phyloP scores from a whole-genome alignment of 2,329 filamentous ascomycete species.

The Alternaria consortialis region DNA sequence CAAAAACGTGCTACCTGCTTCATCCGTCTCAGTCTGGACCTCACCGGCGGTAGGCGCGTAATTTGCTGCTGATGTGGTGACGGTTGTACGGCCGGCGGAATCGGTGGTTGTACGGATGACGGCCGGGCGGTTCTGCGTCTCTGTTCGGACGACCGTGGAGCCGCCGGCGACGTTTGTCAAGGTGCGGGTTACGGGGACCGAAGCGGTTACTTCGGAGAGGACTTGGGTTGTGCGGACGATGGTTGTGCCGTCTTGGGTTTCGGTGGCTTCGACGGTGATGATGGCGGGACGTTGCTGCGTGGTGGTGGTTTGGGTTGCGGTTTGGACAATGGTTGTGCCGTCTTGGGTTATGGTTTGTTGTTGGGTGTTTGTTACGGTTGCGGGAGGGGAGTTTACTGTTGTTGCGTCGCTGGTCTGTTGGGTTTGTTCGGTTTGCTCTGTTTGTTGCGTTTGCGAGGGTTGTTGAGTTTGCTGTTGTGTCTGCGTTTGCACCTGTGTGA shows the following conservation, averaged over 20 bases:
- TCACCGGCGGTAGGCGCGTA: slow-evolving; percentile 49
- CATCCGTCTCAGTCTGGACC: slow-evolving; percentile 56
- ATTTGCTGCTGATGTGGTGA: slow-evolving; percentile 45
- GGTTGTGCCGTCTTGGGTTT: slow-evolving; percentile 51
- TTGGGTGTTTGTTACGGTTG: background rate
- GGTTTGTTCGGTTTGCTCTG: background rate
- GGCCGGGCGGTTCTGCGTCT: slow-evolving; percentile 45
- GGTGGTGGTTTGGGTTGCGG: slow-evolving; percentile 7
- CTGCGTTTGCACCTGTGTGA: background rate
- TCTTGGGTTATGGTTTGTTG: background rate
- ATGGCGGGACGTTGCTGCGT: slow-evolving; percentile 40
- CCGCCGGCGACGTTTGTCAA: slow-evolving; percentile 52
- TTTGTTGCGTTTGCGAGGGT: background rate
- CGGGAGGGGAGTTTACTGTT: slow-evolving; percentile 7
- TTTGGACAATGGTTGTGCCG: background rate
- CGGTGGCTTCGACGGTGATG: slow-evolving; percentile 50
- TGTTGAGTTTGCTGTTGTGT: slow-evolving; percentile 6
- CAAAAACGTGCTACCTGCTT: slow-evolving; percentile 52
- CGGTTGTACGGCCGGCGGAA: slow-evolving; percentile 49
- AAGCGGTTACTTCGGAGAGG: slow-evolving; percentile 53
- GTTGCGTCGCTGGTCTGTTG: slow-evolving; percentile 6
- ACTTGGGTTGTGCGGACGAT: slow-evolving; percentile 51
- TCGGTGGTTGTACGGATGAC: slow-evolving; percentile 52
- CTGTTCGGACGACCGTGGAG: slow-evolving; percentile 48
- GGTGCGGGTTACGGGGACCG: slow-evolving; percentile 49